Evolutionary conservation across 2,329 filamentous ascomycete species (phyloP), one percentile per base, ranked within the genome.

Genomic region (Pezicula carpinea): DNA sequence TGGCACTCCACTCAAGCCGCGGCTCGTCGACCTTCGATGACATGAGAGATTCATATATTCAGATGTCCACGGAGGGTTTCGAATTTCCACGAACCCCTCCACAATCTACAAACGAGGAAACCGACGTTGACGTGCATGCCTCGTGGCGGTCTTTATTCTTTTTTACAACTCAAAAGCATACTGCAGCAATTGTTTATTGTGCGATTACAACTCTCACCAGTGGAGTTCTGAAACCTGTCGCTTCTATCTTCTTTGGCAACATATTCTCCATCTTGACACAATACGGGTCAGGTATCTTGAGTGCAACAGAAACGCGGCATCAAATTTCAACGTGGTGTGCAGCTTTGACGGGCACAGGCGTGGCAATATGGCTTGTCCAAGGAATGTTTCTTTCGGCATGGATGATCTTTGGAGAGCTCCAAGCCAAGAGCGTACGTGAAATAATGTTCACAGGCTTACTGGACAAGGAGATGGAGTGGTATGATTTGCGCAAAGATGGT

Each of bases 381-480:
- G 77, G 79, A 3, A 61, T 75, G 2, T 86, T 89, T 55, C 83
- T 89, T 57, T 73, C 75, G 1, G 64, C 79, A 0, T 96, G 91
- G 82, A 71, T 92, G 23, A 63, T 77, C 0, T 93, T 93, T 63
- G 88, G 91, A 13, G 91, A 96, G 64, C 59, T 89, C 2, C 89
- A 96, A 55, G 89, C 86, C 0, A 78, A 76, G 26, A 78, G 68
- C 39, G 82, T 82, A 6, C 78, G 89, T 5, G 70, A 75, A 14
- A 70, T 68, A 5, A 66, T 93, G 3, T 96, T 96, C 59, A 58
- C 69, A 1, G 77, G 77, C 2, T 69, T 97, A 31, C 63, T 95
- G n/a, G 67, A 71, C 5, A 89, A 84, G 60, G 80, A 92, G 11
- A 79, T 93, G 61, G 74, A 76, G 39, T 97, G 91, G 90, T 96